These are phyloP conservation scores for Xylariales sp. DNA, from an alignment of 2,329 filamentous ascomycete species.

Conservation along the genomic window DNA sequence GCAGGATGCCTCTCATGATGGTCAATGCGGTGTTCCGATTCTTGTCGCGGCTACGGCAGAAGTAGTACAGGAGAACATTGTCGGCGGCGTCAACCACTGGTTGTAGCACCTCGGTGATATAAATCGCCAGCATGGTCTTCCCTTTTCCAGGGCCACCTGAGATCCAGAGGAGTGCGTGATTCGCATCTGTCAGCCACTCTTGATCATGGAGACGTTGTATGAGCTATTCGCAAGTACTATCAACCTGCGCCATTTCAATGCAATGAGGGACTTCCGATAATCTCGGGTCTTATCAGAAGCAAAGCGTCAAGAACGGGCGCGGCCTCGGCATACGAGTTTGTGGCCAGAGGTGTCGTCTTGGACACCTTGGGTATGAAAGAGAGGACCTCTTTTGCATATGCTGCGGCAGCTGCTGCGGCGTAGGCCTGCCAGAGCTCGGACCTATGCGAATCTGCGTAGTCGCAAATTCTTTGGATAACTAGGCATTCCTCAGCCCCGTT, in stretches of 20 bases:
- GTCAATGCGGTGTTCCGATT: conserved; percentile 26
- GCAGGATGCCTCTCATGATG: conserved; percentile 22
- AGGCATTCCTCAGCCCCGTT: conserved; percentile 9
- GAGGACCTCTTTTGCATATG: conserved; percentile 25
- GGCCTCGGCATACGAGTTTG: conserved; percentile 2
- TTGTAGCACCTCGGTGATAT: conserved; percentile 20
- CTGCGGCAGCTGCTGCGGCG: conserved; percentile 12
- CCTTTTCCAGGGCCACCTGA: conserved; percentile 27
- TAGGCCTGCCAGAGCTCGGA: conserved; percentile 19
- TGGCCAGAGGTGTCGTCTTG: background rate
- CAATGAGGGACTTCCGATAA: conserved; percentile 24
- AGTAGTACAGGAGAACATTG: conserved; percentile 23
- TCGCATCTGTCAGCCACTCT: conserved; percentile 11
- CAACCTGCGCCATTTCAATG: conserved; percentile 24
- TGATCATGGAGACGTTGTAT: conserved; percentile 16
- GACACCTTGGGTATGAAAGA: background rate
- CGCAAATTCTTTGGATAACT: conserved; percentile 21
- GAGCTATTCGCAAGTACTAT: conserved; percentile 28
- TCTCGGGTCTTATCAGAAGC: conserved; percentile 23
- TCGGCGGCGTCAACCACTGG: background rate
- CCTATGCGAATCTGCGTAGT: conserved; percentile 26
- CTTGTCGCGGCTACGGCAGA: conserved; percentile 25
- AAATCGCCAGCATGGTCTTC: conserved; percentile 25
- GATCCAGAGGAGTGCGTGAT: conserved; percentile 26
- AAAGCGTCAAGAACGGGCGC: conserved; percentile 20